Conservation (phyloP, 805 yeast species). For the Starmerella powellii region DNA sequence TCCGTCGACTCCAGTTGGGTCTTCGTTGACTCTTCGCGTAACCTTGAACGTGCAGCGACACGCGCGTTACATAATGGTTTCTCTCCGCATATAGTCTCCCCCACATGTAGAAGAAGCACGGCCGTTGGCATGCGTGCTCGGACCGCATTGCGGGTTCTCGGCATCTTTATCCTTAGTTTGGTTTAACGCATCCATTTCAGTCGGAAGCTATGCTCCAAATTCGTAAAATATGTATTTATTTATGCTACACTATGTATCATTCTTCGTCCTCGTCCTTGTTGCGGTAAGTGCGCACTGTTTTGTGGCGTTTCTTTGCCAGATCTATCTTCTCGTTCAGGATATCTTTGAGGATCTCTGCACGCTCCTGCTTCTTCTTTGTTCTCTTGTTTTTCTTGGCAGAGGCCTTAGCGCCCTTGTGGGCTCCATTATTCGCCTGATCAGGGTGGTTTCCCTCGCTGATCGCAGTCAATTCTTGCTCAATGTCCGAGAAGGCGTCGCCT, state of each 20-base stretch:
- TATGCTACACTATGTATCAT: no score
- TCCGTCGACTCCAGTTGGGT: neutral
- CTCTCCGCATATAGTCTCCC: no score
- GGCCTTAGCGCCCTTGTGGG: neutral
- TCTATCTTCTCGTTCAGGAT: slow-evolving; percentile 25
- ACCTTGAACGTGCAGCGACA: no score
- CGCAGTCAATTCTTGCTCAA: slow-evolving; percentile 16
- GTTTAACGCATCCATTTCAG: no score
- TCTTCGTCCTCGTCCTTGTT: slow-evolving; percentile 17
- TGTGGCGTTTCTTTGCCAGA: slow-evolving; percentile 23
- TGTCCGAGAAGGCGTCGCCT: slow-evolving; percentile 1
- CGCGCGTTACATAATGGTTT: no score
- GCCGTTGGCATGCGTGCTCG: no score
- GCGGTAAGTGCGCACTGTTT: slow-evolving; percentile 20
- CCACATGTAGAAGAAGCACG: no score
- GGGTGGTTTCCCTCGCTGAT: slow-evolving; percentile 14
- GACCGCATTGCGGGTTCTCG: no score
- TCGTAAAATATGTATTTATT: no score
- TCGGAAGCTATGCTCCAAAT: no score
- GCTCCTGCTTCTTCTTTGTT: slow-evolving; percentile 13
- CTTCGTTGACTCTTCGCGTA: no score
- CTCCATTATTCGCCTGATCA: neutral
- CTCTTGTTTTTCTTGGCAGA: slow-evolving; percentile 15
- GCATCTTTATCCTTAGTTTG: no score
- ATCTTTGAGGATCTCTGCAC: slow-evolving; percentile 23